Evolutionary conservation across 805 yeast genomes (phyloP).

Genomic region (Danielia oregonensis): DNA sequence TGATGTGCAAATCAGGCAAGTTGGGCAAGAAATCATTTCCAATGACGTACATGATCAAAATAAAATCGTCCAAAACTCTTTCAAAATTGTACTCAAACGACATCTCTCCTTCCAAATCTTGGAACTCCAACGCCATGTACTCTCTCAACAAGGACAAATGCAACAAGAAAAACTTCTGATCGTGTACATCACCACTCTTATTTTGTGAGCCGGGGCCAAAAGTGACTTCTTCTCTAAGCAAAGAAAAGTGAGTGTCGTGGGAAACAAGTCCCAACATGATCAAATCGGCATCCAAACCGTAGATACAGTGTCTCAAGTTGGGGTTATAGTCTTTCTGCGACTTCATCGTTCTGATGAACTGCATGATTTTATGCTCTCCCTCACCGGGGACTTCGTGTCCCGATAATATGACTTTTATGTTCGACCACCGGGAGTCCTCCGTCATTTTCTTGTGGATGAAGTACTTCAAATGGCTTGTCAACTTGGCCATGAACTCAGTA

Average conservation of each 20-base stretch:
- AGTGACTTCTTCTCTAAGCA: constrained; percentile 91
- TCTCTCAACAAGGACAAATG: constrained; percentile 89
- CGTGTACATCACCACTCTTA: constrained; percentile 50
- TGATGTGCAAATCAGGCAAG: constrained; percentile 87
- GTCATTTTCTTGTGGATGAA: constrained; percentile 85
- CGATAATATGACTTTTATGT: constrained; percentile 68
- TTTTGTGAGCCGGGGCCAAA: constrained; percentile 58
- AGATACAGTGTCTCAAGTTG: constrained; percentile 86
- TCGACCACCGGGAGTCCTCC: constrained; percentile 83
- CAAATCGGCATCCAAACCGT: constrained; percentile 94
- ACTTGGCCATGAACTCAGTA: constrained; percentile 90
- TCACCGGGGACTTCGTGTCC: constrained; percentile 99
- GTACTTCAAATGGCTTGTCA: constrained; percentile 77
- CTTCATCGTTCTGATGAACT: constrained; percentile 74
- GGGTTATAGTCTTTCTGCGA: constrained; percentile 72
- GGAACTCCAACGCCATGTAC: constrained; percentile 82
- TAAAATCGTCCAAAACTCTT: constrained; percentile 85
- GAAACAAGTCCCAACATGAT: constrained; percentile 88
- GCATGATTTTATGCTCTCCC: constrained; percentile 98
- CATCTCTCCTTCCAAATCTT: constrained; percentile 59
- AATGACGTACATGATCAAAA: constrained; percentile 86
- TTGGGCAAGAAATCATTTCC: constrained; percentile 98
- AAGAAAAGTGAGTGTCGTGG: constrained; percentile 94
- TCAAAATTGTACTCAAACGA: constrained; percentile 80
- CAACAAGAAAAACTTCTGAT: constrained; percentile 76